phyloP scores from a whole-genome alignment of 306 rosid genomes.

The Prunus mongolica region DNA sequence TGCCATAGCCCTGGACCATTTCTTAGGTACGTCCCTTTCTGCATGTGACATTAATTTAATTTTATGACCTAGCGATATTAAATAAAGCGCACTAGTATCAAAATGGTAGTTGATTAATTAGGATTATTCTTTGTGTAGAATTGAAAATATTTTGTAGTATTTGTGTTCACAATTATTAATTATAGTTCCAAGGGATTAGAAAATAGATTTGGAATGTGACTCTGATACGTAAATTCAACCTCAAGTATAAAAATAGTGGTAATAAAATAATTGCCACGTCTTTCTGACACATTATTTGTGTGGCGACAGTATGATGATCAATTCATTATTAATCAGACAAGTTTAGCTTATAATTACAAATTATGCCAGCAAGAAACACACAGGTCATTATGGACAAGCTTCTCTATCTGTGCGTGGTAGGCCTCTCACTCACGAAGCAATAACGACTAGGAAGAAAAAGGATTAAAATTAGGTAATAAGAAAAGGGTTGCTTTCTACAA shows the following conservation, averaged over 20 bases:
- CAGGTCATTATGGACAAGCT: background rate
- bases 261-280: background rate
- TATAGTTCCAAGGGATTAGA: background rate
- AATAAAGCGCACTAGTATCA: background rate
- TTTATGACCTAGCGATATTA: background rate
- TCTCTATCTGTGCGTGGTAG: background rate
- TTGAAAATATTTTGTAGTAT: too few relatives aligned
- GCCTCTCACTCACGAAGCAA: background rate
- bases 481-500: background rate
- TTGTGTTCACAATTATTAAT: background rate
- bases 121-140: background rate
- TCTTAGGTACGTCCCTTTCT: conserved; percentile 90
- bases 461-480: background rate
- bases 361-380: background rate
- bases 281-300: conserved; percentile 18
- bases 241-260: background rate
- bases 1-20: conserved; percentile 95
- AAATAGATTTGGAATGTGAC: background rate
- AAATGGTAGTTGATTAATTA: background rate
- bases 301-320: background rate
- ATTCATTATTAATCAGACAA: background rate
- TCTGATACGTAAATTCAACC: background rate
- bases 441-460: background rate
- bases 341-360: background rate
- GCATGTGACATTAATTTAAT: conserved; percentile 37